Percentiles rank a stretch among this genome's conserved stretches.
These are phyloP conservation scores for Crotalaria pallida DNA, from an alignment of 306 rosid species.

Conservation along the genomic window DNA sequence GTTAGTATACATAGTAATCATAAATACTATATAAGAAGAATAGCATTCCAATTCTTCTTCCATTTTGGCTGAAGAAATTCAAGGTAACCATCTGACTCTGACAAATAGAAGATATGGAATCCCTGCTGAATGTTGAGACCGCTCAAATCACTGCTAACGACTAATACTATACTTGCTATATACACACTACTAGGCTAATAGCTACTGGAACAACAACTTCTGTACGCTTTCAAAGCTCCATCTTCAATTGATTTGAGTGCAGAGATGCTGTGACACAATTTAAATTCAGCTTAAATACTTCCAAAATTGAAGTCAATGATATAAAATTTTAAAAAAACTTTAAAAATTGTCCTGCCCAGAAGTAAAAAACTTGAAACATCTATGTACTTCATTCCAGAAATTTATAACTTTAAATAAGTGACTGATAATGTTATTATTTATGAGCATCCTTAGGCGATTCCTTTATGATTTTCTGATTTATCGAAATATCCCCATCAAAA, in stretches of 20 bases:
- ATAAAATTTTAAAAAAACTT: not conserved
- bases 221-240: constrained; percentile 62
- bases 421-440: not conserved
- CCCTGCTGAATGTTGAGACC: constrained; percentile 38
- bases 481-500: not conserved
- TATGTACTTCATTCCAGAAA: not conserved
- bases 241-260: constrained; percentile 84
- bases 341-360: not conserved
- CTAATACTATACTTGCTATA: constrained; percentile 59
- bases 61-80: constrained; percentile 44
- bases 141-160: constrained; percentile 53
- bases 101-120: constrained; percentile 52
- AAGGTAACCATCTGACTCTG: constrained; percentile 40
- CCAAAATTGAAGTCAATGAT: not conserved
- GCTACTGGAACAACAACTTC: constrained; percentile 37
- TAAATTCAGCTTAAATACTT: not conserved
- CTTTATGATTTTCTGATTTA: not conserved
- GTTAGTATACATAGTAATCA: constrained; percentile 41
- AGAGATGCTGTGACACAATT: constrained; percentile 55
- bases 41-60: constrained; percentile 44
- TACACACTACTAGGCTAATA: constrained; percentile 69
- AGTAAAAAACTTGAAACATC: not conserved
- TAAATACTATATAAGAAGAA: constrained; percentile 32
- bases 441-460: constrained; percentile 15
- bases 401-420: not conserved